Evolutionary conservation across 2,329 filamentous ascomycete genomes (phyloP).

Genomic region (Curvularia hawaiiensis): DNA sequence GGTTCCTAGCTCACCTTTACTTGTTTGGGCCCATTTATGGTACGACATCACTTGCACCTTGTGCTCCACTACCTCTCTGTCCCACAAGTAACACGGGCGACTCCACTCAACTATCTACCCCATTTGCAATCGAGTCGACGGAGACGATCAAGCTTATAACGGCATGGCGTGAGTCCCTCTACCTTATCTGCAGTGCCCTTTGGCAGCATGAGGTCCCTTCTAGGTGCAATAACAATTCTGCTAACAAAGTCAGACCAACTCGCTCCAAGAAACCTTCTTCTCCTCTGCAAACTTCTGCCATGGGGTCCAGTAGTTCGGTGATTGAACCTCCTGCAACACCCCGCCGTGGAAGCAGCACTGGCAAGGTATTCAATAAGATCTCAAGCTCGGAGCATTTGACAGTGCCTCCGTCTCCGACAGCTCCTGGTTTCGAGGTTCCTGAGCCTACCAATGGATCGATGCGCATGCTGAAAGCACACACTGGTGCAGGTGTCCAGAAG

Average conservation of each 20-base stretch:
- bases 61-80: neutral
- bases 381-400: conserved; percentile 3
- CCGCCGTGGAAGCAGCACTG: neutral
- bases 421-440: neutral
- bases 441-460: neutral
- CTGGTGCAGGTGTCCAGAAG: conserved; percentile 21
- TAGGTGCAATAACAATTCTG: conserved; percentile 1
- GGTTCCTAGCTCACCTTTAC: conserved; percentile 8
- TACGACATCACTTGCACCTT: neutral
- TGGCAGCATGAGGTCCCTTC: neutral
- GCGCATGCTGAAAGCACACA: conserved; percentile 2
- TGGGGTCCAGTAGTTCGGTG: neutral
- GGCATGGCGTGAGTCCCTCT: conserved; percentile 15
- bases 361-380: neutral
- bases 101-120: neutral
- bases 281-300: conserved; percentile 1
- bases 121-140: neutral
- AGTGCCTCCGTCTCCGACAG: conserved; percentile 18
- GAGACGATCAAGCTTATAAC: neutral
- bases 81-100: neutral
- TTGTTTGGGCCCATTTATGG: neutral
- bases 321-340: neutral
- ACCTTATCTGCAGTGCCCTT: neutral
- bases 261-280: conserved; percentile 5
- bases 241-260: conserved; percentile 11